Evolutionary conservation across 2,329 filamentous ascomycete genomes (phyloP).

Genomic region (Sporothrix sp.): DNA sequence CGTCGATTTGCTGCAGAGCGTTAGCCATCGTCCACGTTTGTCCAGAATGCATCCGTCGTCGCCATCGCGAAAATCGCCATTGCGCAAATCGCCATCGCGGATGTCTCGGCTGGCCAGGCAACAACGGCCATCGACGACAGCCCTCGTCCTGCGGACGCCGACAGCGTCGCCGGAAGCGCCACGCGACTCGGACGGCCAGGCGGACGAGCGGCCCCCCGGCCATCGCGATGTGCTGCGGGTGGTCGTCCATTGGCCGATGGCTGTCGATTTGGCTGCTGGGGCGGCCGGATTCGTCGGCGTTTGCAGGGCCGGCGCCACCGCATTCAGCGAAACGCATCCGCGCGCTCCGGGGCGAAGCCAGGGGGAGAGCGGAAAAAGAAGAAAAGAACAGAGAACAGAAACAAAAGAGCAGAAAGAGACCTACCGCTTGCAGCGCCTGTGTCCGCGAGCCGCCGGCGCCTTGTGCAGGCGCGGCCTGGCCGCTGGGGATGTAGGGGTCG

Average conservation of each 20-base stretch:
- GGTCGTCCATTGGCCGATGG: too few species aligned
- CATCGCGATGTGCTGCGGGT: too few species aligned
- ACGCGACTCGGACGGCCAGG: too few species aligned
- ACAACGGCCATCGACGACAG: too few species aligned
- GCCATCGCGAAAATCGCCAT: neutral
- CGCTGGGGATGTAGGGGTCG: conserved; percentile 79
- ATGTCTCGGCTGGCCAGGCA: neutral
- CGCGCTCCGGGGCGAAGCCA: too few species aligned
- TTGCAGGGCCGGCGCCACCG: neutral
- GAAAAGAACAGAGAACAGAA: neutral
- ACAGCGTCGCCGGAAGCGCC: too few species aligned
- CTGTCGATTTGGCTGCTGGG: neutral
- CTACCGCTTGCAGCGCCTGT: conserved; percentile 73
- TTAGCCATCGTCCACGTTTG: conserved; percentile 2
- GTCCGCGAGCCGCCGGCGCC: conserved; percentile 41
- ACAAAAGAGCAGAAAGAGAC: conserved; percentile 29
- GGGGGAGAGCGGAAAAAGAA: too few species aligned
- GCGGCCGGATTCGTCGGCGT: neutral
- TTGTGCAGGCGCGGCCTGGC: conserved; percentile 40
- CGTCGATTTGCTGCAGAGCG: conserved; percentile 76
- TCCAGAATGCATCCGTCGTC: too few species aligned
- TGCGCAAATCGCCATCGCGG: neutral
- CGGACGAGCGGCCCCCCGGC: too few species aligned
- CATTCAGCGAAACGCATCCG: too few species aligned
- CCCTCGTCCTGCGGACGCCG: neutral